Conservation (phyloP, 164 flowering plant genomes). For the Aristolochia californica region DNA sequence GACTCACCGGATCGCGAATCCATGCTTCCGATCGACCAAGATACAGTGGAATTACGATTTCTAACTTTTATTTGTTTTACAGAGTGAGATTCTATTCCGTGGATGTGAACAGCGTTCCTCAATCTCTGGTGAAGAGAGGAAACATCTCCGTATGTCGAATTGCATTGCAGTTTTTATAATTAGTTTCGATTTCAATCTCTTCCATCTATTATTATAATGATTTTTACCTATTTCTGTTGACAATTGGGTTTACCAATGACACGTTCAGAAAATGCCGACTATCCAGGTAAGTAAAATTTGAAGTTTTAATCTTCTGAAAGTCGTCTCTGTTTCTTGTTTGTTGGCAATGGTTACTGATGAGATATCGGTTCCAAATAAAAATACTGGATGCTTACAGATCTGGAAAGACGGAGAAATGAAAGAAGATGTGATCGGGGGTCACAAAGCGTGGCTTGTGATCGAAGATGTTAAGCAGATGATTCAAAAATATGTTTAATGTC, state of each 20-base stretch:
- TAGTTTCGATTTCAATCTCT: not conserved
- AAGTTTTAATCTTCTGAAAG: too few species aligned
- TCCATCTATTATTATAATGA: not conserved
- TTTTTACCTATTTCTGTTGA: not conserved
- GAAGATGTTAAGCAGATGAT: constrained; percentile 92
- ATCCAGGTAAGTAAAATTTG: constrained; percentile 50
- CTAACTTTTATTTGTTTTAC: constrained; percentile 1
- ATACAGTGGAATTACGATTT: too few species aligned
- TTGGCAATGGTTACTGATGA: too few species aligned
- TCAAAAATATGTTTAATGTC: constrained; percentile 33
- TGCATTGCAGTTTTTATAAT: not conserved
- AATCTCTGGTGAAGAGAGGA: constrained; percentile 84
- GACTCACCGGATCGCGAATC: too few species aligned
- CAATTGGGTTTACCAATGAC: not conserved
- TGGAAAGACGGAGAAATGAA: constrained; percentile 97
- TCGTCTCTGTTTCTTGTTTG: too few species aligned
- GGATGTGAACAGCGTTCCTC: constrained; percentile 90
- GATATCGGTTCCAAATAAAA: not conserved
- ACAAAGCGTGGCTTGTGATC: constrained; percentile 83
- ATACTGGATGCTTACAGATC: constrained; percentile 20
- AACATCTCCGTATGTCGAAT: constrained; percentile 57
- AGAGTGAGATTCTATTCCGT: constrained; percentile 68
- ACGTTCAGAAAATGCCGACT: constrained; percentile 89
- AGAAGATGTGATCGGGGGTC: constrained; percentile 90
- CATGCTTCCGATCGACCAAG: too few species aligned